Conservation (phyloP, 2,329 filamentous ascomycete species). For the Shiraia bambusicola region DNA sequence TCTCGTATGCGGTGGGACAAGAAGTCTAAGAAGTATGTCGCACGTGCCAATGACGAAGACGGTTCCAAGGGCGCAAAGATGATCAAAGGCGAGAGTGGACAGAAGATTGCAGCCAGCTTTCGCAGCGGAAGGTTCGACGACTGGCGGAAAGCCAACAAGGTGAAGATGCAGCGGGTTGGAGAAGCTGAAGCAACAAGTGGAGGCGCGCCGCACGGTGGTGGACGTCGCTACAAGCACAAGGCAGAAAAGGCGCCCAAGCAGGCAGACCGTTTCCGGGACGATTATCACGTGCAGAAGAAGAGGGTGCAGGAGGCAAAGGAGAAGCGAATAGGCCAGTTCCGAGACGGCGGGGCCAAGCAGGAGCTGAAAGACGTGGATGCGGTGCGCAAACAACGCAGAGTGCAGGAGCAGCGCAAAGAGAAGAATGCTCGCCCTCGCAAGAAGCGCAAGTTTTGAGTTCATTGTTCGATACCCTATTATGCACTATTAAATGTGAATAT, state of each 20-base stretch:
- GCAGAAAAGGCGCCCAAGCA: slow-evolving; percentile 86
- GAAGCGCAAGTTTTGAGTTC: slow-evolving; percentile 53
- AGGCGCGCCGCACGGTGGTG: slow-evolving; percentile 32
- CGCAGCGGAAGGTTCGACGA: slow-evolving; percentile 89
- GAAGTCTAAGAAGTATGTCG: slow-evolving; percentile 92
- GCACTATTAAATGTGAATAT: slow-evolving; percentile 7
- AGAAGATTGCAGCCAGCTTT: slow-evolving; percentile 94
- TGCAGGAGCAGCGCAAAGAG: slow-evolving; percentile 73
- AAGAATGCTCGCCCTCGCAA: slow-evolving; percentile 85
- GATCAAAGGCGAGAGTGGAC: slow-evolving; percentile 84
- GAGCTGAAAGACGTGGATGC: slow-evolving; percentile 83
- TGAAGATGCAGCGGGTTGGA: slow-evolving; percentile 79
- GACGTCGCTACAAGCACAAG: slow-evolving; percentile 77
- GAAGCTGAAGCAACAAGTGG: slow-evolving; percentile 64
- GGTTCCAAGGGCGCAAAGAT: slow-evolving; percentile 73
- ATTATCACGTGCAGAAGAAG: slow-evolving; percentile 90
- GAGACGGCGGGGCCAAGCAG: slow-evolving; percentile 68
- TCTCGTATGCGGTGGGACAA: slow-evolving; percentile 92
- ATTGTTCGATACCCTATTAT: slow-evolving; percentile 13
- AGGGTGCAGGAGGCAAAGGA: slow-evolving; percentile 83
- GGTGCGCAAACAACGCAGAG: slow-evolving; percentile 77
- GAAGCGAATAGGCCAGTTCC: slow-evolving; percentile 74
- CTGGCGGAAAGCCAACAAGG: slow-evolving; percentile 85
- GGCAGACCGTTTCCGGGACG: slow-evolving; percentile 87
- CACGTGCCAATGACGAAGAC: slow-evolving; percentile 90